A percentile compares a stretch with the other conserved stretches of the same genome.
Conservation (phyloP, 1,139 yeast species). For the Geotrichum histeridarum region DNA sequence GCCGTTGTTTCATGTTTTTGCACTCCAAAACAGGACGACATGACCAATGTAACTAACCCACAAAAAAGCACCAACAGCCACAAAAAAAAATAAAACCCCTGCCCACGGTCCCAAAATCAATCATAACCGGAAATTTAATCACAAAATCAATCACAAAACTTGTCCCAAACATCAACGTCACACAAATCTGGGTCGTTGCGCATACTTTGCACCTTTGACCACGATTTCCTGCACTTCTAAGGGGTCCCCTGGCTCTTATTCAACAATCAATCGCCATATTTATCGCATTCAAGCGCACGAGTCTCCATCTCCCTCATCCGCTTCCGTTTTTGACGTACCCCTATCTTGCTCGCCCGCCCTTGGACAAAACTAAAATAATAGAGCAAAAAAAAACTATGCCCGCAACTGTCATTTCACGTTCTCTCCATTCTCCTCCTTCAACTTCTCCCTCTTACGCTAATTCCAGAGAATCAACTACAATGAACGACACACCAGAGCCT, state of each 20-base stretch:
- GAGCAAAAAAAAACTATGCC: no score
- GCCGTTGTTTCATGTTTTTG: neutral
- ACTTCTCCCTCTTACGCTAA: no score
- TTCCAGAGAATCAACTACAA: no score
- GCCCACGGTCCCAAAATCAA: neutral
- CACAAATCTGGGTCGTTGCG: neutral
- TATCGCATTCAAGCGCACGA: no score
- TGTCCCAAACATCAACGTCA: neutral
- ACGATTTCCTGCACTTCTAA: neutral
- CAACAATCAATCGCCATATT: no score
- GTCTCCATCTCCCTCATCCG: no score
- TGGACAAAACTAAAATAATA: no score
- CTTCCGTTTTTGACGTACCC: no score
- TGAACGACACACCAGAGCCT: neutral
- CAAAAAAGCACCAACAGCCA: neutral
- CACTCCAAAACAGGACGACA: conserved; percentile 1
- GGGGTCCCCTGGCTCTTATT: conserved; percentile 4
- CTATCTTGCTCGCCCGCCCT: no score
- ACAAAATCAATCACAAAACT: neutral
- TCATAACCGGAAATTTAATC: neutral
- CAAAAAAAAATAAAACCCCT: neutral
- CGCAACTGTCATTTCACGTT: no score
- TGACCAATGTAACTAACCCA: conserved; percentile 1
- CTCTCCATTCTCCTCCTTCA: no score
- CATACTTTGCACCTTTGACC: neutral